Evolutionary conservation across 2,329 filamentous ascomycete genomes (phyloP).

Genomic region (Microdochium bolleyi): DNA sequence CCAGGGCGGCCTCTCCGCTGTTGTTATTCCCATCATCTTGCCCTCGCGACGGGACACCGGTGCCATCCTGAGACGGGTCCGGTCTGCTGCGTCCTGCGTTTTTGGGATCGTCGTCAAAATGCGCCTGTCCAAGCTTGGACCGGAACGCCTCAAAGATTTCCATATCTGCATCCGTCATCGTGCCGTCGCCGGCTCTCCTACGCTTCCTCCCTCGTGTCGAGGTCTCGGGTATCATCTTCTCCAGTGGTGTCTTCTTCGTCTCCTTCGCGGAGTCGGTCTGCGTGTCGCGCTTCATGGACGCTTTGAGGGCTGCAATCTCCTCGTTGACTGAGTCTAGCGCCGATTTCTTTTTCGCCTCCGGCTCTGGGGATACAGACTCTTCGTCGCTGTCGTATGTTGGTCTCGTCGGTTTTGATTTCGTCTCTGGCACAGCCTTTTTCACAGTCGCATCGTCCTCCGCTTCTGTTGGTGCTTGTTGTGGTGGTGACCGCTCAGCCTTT

Average conservation of each 20-base stretch:
- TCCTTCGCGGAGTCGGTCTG: constrained; percentile 41
- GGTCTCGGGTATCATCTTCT: constrained; percentile 66
- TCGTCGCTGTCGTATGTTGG: constrained; percentile 7
- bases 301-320: constrained; percentile 73
- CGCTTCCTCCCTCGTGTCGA: constrained; percentile 66
- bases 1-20: constrained; percentile 26
- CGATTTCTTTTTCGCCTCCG: constrained; percentile 30
- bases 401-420: constrained; percentile 6
- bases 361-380: constrained; percentile 23
- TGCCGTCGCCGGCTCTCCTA: constrained; percentile 45
- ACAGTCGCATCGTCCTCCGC: background rate
- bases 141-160: constrained; percentile 74
- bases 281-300: constrained; percentile 66
- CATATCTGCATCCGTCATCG: constrained; percentile 51
- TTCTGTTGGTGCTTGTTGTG: constrained; percentile 14
- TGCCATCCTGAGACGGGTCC: constrained; percentile 17
- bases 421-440: background rate
- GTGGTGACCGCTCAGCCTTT: constrained; percentile 15
- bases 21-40: constrained; percentile 17
- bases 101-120: constrained; percentile 25
- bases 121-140: constrained; percentile 57
- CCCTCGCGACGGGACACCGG: constrained; percentile 12
- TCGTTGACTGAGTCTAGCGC: constrained; percentile 66
- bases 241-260: constrained; percentile 59
- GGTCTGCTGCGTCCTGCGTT: constrained; percentile 3